Evolutionary conservation across 2,329 filamentous ascomycete species (phyloP).

Genomic region (Colletotrichum costaricense): DNA sequence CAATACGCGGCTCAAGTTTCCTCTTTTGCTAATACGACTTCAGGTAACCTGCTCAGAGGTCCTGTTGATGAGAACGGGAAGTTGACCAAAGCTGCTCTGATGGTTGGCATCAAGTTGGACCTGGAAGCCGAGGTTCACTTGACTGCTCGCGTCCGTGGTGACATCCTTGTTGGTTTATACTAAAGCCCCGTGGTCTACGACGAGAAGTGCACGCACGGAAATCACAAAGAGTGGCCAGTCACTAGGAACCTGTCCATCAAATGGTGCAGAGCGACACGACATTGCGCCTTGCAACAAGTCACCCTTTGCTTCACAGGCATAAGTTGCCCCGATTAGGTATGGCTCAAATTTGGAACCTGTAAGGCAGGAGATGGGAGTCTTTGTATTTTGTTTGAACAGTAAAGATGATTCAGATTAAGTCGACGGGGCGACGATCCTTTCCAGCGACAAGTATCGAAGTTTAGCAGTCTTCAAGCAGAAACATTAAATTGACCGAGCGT

Average conservation of each 20-base stretch:
- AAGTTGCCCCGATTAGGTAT: not conserved
- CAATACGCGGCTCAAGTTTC: not conserved
- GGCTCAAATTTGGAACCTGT: not conserved
- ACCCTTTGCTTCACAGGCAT: not conserved
- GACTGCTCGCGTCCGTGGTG: conserved; percentile 69
- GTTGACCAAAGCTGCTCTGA: conserved; percentile 66
- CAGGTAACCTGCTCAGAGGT: conserved; percentile 67
- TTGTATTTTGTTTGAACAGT: not conserved
- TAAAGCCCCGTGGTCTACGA: conserved; percentile 38
- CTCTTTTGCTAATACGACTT: not conserved
- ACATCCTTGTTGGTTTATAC: conserved; percentile 70
- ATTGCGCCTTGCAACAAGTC: not conserved
- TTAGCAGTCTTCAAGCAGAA: not conserved
- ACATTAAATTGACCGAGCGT: no score
- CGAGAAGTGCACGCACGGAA: not conserved
- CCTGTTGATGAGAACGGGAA: conserved; percentile 67
- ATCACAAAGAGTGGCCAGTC: not conserved
- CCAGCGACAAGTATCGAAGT: not conserved
- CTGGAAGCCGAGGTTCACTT: conserved; percentile 72
- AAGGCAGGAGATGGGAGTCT: not conserved
- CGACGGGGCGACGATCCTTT: not conserved
- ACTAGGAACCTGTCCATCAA: not conserved
- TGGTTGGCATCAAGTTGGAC: conserved; percentile 73
- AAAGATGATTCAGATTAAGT: not conserved
- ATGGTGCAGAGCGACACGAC: not conserved